Conservation (phyloP, 495 filamentous ascomycete genomes). For the Clavariopsis aquatica region DNA sequence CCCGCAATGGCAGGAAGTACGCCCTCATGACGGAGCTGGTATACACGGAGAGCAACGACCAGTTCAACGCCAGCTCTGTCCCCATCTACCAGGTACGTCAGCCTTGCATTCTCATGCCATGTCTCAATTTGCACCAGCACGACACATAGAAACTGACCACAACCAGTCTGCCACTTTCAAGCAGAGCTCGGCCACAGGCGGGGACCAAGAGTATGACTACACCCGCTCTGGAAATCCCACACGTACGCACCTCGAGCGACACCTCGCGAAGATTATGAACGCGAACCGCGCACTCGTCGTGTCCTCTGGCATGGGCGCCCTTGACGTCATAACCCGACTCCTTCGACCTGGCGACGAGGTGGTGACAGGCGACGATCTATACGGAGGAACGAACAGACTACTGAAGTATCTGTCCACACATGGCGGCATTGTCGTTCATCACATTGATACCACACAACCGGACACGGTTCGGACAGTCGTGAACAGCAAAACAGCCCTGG, state of each 20-base stretch:
- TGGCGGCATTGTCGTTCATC: slow-evolving; percentile 87
- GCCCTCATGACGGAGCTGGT: slow-evolving; percentile 94
- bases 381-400: slow-evolving; percentile 92
- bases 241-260: slow-evolving; percentile 91
- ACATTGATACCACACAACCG: slow-evolving; percentile 86
- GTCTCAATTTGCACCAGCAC: neutral
- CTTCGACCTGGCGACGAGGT: slow-evolving; percentile 94
- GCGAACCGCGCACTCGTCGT: slow-evolving; percentile 89
- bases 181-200: slow-evolving; percentile 76
- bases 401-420: slow-evolving; percentile 85
- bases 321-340: slow-evolving; percentile 95
- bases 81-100: slow-evolving; percentile 82
- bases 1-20: slow-evolving; percentile 78
- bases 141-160: slow-evolving; percentile 16
- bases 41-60: slow-evolving; percentile 91
- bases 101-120: no score
- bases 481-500: slow-evolving; percentile 84
- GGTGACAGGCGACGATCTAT: slow-evolving; percentile 93
- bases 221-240: slow-evolving; percentile 96
- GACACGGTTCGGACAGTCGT: slow-evolving; percentile 68
- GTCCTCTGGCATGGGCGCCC: slow-evolving; percentile 92
- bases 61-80: slow-evolving; percentile 91
- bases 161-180: slow-evolving; percentile 91
- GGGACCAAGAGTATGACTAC: slow-evolving; percentile 91
- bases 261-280: slow-evolving; percentile 98